These are phyloP conservation scores for Kandelia obovata DNA, from an alignment of 345 rosid species.

Conservation along the genomic window DNA sequence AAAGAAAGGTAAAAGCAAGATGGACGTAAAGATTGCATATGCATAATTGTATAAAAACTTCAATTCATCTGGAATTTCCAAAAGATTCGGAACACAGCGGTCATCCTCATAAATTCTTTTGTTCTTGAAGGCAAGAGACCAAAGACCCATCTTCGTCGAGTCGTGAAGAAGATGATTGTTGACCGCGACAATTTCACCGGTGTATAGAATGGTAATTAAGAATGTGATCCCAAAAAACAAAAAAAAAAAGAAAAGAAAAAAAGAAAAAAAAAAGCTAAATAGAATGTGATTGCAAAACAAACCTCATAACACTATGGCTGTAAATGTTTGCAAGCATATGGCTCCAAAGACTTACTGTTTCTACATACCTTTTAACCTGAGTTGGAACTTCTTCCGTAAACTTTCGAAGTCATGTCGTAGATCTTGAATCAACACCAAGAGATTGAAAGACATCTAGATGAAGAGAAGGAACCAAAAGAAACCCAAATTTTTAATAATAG, in stretches of 20 bases:
- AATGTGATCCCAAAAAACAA: too few species aligned
- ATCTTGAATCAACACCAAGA: too few species aligned
- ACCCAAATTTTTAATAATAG: too few species aligned
- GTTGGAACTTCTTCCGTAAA: too few species aligned
- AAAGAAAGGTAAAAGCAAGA: not conserved
- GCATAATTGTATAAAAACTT: slow-evolving; percentile 74
- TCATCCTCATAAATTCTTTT: slow-evolving; percentile 63
- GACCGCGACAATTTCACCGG: slow-evolving; percentile 91
- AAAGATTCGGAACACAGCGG: slow-evolving; percentile 62
- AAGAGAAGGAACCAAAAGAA: too few species aligned
- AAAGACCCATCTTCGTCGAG: slow-evolving; percentile 77
- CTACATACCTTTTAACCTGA: too few species aligned
- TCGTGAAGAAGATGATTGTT: slow-evolving; percentile 97
- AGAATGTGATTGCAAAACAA: slow-evolving; percentile 3
- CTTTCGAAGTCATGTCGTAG: too few species aligned
- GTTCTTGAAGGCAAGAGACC: slow-evolving; percentile 81
- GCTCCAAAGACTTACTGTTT: slow-evolving; percentile 90
- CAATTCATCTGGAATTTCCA: slow-evolving; percentile 65
- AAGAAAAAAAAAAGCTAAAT: not conserved
- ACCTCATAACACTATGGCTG: slow-evolving; percentile 89
- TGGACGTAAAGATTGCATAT: not conserved
- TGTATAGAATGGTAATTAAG: slow-evolving; percentile 23
- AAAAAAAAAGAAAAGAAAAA: too few species aligned
- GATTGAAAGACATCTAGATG: too few species aligned
- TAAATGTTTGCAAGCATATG: slow-evolving; percentile 83